Base-by-base conservation (phyloP, 257 asterid genomes). In the Rhazya stricta region DNA sequence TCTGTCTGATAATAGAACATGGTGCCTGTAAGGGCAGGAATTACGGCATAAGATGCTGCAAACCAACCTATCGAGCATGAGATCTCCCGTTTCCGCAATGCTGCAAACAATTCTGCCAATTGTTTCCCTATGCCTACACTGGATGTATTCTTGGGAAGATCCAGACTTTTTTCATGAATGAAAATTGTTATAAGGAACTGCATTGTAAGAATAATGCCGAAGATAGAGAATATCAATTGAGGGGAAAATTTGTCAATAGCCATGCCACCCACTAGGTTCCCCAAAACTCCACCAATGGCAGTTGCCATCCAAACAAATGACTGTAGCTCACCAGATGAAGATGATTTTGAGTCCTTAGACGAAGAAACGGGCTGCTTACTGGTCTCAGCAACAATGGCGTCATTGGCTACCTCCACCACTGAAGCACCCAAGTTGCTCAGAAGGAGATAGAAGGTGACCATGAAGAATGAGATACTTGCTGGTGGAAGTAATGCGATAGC, bases 1-100 rank as follows among this genome's bases (percentile, higher is more conserved):
- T 95, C 91, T 34, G 99, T 95, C 82, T 95, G 99, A 78, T 92
- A 95, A 86, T 70, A 95, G 83, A 95, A 92, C 98, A 95, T 92
- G 3, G 98, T 91, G 61, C 99, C 98, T 0, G 93, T 88, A 13
- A 95, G 83, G 48, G 97, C 85, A 0, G 99, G 99, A 73, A 92
- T 86, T 29, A 86, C 73, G 9, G 99, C 97, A 62, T 86, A 92
- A 19, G 99, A 91, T 48, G 86, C 81, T 0, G 96, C 83, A 61
- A 95, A 91, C 99, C 99, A 95, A 65, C 76, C 74, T 73, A 95
- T 80, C 1, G 98, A 83, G 80, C 81, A 82, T 13, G 77, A 81
- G 72, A 95, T 88, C 69, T 92, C 96, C 0, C 97, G 97, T 67
- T 86, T 87, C 69, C 42, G 82, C 30, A 95, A 78, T 9, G 97